Evolutionary conservation across 495 filamentous ascomycete species (phyloP).

Genomic region (Penicillium soppii): DNA sequence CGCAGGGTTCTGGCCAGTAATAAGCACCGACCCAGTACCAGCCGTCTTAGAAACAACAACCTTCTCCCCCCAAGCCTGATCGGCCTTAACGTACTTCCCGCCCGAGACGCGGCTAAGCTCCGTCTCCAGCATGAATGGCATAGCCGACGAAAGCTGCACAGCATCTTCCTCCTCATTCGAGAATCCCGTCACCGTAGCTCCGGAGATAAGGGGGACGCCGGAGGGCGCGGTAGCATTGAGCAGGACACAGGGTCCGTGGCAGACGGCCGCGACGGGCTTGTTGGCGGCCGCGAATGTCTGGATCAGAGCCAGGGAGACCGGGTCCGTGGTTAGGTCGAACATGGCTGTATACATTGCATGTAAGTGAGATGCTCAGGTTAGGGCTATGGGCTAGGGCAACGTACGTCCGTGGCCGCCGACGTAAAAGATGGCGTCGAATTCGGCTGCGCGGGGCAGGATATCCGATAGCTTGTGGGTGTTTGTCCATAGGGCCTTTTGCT

Average conservation of each 20-base stretch:
- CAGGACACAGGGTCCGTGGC: constrained; percentile 66
- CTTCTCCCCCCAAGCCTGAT: constrained; percentile 55
- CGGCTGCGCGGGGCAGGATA: constrained; percentile 50
- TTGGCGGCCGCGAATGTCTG: constrained; percentile 58
- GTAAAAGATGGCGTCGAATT: constrained; percentile 71
- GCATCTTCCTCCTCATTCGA: constrained; percentile 66
- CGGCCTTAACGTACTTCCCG: constrained; percentile 58
- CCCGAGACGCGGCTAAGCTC: constrained; percentile 51
- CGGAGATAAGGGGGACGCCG: constrained; percentile 53
- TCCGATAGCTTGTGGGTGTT: constrained; percentile 54
- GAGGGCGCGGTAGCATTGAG: constrained; percentile 52
- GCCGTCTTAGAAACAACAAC: constrained; percentile 53
- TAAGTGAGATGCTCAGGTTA: neutral
- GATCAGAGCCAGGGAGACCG: constrained; percentile 53
- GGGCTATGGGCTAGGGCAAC: too few species aligned
- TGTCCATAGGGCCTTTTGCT: constrained; percentile 58
- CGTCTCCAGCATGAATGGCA: constrained; percentile 69
- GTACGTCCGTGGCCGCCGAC: constrained; percentile 76
- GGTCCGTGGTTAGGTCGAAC: constrained; percentile 62
- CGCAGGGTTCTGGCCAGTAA: constrained; percentile 76
- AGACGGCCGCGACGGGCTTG: constrained; percentile 66
- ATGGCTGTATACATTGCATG: constrained; percentile 48
- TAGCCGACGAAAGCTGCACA: constrained; percentile 38
- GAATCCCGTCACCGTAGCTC: constrained; percentile 64
- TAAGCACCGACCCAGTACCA: constrained; percentile 48